These are phyloP conservation scores for Apiotrichum gracile DNA, from an alignment of 1,284 basidiomycete species.

Conservation along the genomic window DNA sequence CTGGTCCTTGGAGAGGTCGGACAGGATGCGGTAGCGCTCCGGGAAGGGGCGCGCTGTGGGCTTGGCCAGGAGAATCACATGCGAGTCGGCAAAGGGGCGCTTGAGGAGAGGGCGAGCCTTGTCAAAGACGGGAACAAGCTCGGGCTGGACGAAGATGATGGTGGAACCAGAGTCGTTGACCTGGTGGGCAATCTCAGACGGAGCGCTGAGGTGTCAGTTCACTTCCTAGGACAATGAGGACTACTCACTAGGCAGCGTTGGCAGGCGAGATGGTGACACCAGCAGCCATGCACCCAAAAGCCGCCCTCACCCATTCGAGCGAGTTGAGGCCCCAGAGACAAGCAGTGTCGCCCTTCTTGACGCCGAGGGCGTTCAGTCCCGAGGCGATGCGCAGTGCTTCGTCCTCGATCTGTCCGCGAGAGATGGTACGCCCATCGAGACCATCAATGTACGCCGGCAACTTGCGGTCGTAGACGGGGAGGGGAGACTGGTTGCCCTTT, in stretches of 20 bases:
- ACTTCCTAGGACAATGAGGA: slow-evolving; percentile 16
- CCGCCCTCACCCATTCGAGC: slow-evolving; percentile 58
- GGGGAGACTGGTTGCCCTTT: not conserved
- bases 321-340: slow-evolving; percentile 52
- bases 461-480: slow-evolving; percentile 13
- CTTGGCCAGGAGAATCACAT: slow-evolving; percentile 27
- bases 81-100: slow-evolving; percentile 9
- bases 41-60: not conserved
- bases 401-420: slow-evolving; percentile 55
- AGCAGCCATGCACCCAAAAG: slow-evolving; percentile 53
- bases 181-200: slow-evolving; percentile 31
- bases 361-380: slow-evolving; percentile 48
- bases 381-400: slow-evolving; percentile 57
- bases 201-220: slow-evolving; percentile 19
- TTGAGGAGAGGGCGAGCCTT: slow-evolving; percentile 24
- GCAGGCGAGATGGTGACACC: slow-evolving; percentile 35
- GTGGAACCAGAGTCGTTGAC: slow-evolving; percentile 54
- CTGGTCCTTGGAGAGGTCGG: not conserved
- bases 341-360: slow-evolving; percentile 34
- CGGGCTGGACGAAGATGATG: slow-evolving; percentile 55
- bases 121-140: slow-evolving; percentile 43
- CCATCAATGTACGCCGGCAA: slow-evolving; percentile 64
- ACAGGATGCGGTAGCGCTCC: not conserved
- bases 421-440: slow-evolving; percentile 54
- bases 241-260: slow-evolving; percentile 42